Base-by-base conservation (phyloP, 108 stramenopile species). In the Asterionellopsis glacialis region DNA sequence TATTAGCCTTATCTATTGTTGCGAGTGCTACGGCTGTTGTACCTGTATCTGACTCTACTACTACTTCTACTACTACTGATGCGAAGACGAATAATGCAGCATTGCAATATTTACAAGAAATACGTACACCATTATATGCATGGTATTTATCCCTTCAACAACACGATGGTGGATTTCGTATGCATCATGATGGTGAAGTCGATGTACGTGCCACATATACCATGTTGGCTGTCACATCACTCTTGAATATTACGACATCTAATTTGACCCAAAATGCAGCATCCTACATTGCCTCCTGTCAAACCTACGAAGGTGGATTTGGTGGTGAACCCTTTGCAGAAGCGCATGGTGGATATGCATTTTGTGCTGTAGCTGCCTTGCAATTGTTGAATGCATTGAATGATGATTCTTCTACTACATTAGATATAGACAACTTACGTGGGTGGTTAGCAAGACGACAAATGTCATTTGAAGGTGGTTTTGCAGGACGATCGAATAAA, bases 311-410 rank as follows among this genome's bases (percentile, higher is more conserved):
- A 77, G 99, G 99, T 9, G 99, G 99, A n/a, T 80, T 91, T 55
- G 88, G 95, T 1, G 97, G 96, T 43, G 99, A 98, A 70, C 96
- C 97, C 0, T 72, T 69, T 42, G 72, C 83, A 44, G 99, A 99
- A 77, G 96, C 97, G 4, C 99, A 99, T 74, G 99, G 99, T 16
- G 99, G 98, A 45, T 99, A 99, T 74, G 84, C 90, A 16, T 98
- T 91, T 75, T 99, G 99, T 74, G 98, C 95, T 5, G 43, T 95
- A 21, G 96, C 96, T 9, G 89, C 95, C 6, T 43, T 65, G 48
- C 64, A 78, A 49, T 15, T 76, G 0, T 15, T 83, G 47, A 47
- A 49, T 9, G 24, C 27, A 22, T 16, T 57, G 23, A 21, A 73
- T 25, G n/a, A 21, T 21, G 48, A 41, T 65, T 28, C 0, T 26